A percentile compares a stretch with the other conserved stretches of the same genome.
Conservation (phyloP, 2,329 filamentous ascomycete species). For the Exophiala dermatitidis region DNA sequence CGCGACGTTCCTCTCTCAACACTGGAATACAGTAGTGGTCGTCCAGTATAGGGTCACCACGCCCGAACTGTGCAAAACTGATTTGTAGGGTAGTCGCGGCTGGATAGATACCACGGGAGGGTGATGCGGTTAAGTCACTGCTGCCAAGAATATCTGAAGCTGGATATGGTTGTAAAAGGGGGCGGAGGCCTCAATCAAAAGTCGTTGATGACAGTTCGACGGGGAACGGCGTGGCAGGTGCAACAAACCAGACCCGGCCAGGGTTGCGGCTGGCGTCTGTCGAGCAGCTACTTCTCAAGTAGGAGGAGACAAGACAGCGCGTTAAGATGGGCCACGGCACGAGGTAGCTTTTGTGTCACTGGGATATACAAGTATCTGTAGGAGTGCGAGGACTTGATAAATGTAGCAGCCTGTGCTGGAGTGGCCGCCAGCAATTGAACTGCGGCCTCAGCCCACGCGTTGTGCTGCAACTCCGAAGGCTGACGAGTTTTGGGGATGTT, state of each 20-base stretch:
- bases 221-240: slow-evolving; percentile 9
- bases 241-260: slow-evolving; percentile 5
- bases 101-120: not conserved
- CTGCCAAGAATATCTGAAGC: not conserved
- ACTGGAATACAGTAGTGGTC: not conserved
- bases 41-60: not conserved
- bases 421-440: not conserved
- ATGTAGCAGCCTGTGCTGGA: not conserved
- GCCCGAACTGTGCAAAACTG: not conserved
- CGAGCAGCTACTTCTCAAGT: not conserved
- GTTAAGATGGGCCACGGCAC: no score
- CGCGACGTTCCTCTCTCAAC: no score
- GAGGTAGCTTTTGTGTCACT: no score
- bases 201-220: slow-evolving; percentile 12
- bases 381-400: not conserved
- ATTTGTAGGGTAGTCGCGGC: not conserved
- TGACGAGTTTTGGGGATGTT: not conserved
- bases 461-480: not conserved
- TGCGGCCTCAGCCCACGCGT: not conserved
- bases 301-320: no score
- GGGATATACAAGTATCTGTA: no score
- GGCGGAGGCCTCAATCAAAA: slow-evolving; percentile 4
- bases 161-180: not conserved
- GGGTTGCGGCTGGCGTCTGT: slow-evolving; percentile 1
- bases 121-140: not conserved